Percentiles rank a stretch among this genome's conserved stretches.
Conservation (phyloP, 257 asterid genomes). For the Eustoma russellianum region DNA sequence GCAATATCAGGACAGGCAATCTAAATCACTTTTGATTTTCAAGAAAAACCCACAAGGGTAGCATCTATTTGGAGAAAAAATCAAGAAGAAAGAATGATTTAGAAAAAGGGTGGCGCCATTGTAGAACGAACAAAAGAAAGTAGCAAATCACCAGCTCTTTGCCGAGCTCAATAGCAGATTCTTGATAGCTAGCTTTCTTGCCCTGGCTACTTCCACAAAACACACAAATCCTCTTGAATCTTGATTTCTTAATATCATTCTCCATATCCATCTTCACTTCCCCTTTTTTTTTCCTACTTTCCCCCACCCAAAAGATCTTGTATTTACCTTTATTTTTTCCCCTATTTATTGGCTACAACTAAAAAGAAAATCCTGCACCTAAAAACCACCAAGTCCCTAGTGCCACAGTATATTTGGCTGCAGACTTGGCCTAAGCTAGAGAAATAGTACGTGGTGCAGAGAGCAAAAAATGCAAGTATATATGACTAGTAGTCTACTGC, state of each 20-base stretch:
- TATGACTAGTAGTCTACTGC: too few species aligned
- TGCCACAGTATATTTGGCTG: too few species aligned
- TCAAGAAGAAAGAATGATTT: neutral
- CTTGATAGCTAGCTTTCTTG: conserved; percentile 77
- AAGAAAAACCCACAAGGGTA: conserved; percentile 3
- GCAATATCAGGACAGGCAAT: neutral
- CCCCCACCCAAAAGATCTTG: conserved; percentile 7
- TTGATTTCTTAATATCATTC: conserved; percentile 44
- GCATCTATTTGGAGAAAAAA: neutral
- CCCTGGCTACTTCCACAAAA: conserved; percentile 97
- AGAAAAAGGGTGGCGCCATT: neutral
- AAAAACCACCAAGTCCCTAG: neutral
- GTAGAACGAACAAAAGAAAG: neutral
- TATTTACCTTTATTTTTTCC: conserved; percentile 9
- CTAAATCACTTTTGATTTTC: neutral
- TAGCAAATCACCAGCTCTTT: conserved; percentile 41
- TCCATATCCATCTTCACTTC: conserved; percentile 46
- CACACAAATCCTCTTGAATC: conserved; percentile 80
- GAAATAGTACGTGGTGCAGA: neutral
- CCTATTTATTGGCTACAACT: conserved; percentile 1
- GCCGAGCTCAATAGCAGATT: conserved; percentile 82
- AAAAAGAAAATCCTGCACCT: conserved; percentile 1
- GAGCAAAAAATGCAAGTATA: neutral
- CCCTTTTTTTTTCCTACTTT: conserved; percentile 1
- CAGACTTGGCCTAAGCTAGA: neutral